phyloP scores from a whole-genome alignment of 139 green algal species.

The Auxenochlorella pyrenoidosa region DNA sequence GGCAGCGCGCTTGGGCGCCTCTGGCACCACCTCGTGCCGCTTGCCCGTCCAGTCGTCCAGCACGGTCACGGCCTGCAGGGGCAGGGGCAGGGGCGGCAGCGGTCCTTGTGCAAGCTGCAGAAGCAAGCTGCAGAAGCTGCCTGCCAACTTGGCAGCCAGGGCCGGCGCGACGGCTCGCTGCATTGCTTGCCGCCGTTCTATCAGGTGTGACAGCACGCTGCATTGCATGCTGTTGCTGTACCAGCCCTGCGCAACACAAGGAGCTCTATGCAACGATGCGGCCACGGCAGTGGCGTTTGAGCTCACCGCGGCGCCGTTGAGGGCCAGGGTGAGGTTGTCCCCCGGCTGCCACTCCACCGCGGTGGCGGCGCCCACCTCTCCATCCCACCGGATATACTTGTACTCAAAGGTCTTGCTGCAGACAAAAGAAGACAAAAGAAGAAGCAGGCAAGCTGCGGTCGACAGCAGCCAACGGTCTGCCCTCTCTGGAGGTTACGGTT shows the following conservation, averaged over 20 bases:
- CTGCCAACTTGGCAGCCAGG: not conserved
- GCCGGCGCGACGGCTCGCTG: too few relatives aligned
- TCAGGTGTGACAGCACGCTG: too few relatives aligned
- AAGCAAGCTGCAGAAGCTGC: too few relatives aligned
- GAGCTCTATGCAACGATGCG: not conserved
- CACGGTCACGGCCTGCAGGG: constrained; percentile 3
- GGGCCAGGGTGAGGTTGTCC: constrained; percentile 37
- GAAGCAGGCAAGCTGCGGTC: too few relatives aligned
- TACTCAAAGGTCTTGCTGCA: constrained; percentile 46
- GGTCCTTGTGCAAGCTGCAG: not conserved
- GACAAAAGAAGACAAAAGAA: too few relatives aligned
- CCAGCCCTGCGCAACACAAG: not conserved
- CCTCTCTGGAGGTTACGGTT: too few relatives aligned
- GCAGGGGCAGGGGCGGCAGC: not conserved
- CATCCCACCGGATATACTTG: constrained; percentile 50
- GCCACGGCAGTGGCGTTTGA: not conserved
- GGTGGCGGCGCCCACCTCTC: not conserved
- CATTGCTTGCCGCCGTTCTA: not conserved
- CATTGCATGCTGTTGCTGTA: not conserved
- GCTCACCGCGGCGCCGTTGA: constrained; percentile 20
- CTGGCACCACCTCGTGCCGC: not conserved
- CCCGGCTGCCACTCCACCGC: constrained; percentile 56
- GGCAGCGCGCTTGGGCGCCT: not conserved
- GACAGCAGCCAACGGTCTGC: too few relatives aligned
- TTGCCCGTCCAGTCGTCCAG: constrained; percentile 29